These are phyloP conservation scores for Neurospora sp. DNA, from an alignment of 495 filamentous ascomycete species.

Conservation along the genomic window DNA sequence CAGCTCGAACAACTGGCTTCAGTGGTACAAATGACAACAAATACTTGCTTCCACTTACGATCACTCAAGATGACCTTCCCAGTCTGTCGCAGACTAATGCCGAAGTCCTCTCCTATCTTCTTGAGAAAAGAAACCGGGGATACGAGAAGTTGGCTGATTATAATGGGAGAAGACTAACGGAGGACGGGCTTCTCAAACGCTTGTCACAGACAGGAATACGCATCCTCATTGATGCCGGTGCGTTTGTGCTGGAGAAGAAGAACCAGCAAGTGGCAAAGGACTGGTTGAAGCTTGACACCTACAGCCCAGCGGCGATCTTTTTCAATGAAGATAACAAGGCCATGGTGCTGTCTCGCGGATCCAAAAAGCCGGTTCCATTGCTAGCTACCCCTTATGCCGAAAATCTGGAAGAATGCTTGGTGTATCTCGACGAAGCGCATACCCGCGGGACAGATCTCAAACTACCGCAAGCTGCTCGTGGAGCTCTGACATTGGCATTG, in stretches of 20 bases:
- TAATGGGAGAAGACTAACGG: conserved; percentile 22
- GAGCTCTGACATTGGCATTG: conserved; percentile 36
- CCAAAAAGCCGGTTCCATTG: conserved; percentile 17
- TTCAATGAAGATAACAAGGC: conserved; percentile 29
- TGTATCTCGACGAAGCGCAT: conserved; percentile 38
- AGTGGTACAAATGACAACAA: conserved; percentile 46
- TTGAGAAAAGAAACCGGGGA: background rate
- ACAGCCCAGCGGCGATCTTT: conserved; percentile 24
- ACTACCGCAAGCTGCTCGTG: conserved; percentile 26
- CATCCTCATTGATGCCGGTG: conserved; percentile 42
- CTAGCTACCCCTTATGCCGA: conserved; percentile 31
- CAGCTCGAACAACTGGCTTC: conserved; percentile 38
- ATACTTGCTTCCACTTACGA: conserved; percentile 38
- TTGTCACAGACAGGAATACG: conserved; percentile 20
- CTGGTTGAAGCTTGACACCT: conserved; percentile 34
- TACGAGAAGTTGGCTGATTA: background rate
- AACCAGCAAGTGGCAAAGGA: conserved; percentile 27
- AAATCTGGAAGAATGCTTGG: conserved; percentile 29
- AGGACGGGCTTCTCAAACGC: conserved; percentile 21
- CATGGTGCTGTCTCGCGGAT: conserved; percentile 21
- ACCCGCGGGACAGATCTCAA: conserved; percentile 41
- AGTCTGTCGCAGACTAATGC: conserved; percentile 40
- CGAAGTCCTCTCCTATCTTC: conserved; percentile 25
- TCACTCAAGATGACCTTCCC: conserved; percentile 41
- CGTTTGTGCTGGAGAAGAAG: conserved; percentile 36